Evolutionary conservation across 176 grass and related monocot genomes (phyloP), one percentile per base, ranked within the genome.

Genomic region (Dactylis glomerata): DNA sequence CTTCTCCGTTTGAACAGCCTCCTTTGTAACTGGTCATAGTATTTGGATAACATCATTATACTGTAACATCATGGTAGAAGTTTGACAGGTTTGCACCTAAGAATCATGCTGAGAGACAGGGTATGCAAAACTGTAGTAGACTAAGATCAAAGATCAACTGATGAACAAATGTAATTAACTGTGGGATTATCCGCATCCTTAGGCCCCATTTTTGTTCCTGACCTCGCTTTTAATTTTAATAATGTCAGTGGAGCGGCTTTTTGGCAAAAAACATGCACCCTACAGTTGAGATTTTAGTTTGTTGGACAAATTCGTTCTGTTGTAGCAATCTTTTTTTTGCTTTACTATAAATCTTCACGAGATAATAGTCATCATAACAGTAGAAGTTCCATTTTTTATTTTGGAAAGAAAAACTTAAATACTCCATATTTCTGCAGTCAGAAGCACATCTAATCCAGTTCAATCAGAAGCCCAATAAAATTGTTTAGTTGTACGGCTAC

Each of bases 1-100:
- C 59, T 92, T 91, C 57, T 96, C 92, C 20, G 93, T 99, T 61
- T 92, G 89, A 71, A 99, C 91, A 74, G 84, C 91, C 82, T 92
- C 93, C 78, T 99, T 98, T 57, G 82, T 82, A 68, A 68, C 96
- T 94, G 71, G 57, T 73, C 5, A 66, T 15, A 73, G 16, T 9
- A 80, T 33, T 52, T 66, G 0, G 52, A 26, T 78, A 73, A 6
- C 37, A 33, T 64, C 33, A 73, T n/a, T 72, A 65, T 42, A 78
- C 20, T 75, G 33, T 23, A n/a, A 36, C 10, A 84, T 19, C 10
- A 56, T 56, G 41, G 23, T 49, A 32, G 14, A 47, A 47, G 17
- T 31, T 23, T 46, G 55, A 42, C 19, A 80, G 2, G 46, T 68
- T 66, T 40, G 19, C 51, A 42, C 10, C 27, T 32, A 44, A 49